A percentile compares a stretch with the other conserved stretches of the same genome.
phyloP scores from a whole-genome alignment of 2,329 filamentous ascomycete species.

The Fusarium metavorans region DNA sequence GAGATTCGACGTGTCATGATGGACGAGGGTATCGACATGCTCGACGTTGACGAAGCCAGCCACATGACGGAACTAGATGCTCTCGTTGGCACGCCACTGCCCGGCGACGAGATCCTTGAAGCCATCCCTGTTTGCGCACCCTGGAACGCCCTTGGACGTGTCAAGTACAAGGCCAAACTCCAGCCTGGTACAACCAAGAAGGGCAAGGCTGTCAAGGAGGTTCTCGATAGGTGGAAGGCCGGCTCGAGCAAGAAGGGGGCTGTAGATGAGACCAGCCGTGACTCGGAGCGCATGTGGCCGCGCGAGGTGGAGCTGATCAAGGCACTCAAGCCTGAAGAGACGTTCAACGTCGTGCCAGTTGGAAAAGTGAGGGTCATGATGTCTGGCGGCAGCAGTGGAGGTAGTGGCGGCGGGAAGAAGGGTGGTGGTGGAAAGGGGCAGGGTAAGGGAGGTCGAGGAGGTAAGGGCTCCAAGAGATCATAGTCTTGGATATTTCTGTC shows the following conservation, averaged over 20 bases:
- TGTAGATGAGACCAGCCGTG: constrained; percentile 70
- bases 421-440: constrained; percentile 47
- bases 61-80: constrained; percentile 71
- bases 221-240: constrained; percentile 82
- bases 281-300: constrained; percentile 84
- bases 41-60: constrained; percentile 70
- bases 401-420: constrained; percentile 56
- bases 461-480: constrained; percentile 59
- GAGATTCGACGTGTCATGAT: constrained; percentile 72
- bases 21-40: constrained; percentile 68
- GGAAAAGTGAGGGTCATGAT: constrained; percentile 85
- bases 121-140: constrained; percentile 73
- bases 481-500: not conserved
- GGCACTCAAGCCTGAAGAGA: constrained; percentile 83
- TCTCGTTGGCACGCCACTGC: constrained; percentile 81
- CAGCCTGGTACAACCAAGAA: constrained; percentile 93
- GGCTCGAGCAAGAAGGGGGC: constrained; percentile 70
- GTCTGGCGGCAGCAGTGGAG: constrained; percentile 64
- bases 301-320: constrained; percentile 87
- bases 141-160: constrained; percentile 72
- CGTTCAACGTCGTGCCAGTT: constrained; percentile 84
- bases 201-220: constrained; percentile 92
- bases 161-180: constrained; percentile 95
- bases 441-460: constrained; percentile 52
- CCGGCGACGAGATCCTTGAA: constrained; percentile 85